These are phyloP conservation scores for Haemoproteus tartakovskyi DNA, from an alignment of 169 alveolate species.

Conservation along the genomic window DNA sequence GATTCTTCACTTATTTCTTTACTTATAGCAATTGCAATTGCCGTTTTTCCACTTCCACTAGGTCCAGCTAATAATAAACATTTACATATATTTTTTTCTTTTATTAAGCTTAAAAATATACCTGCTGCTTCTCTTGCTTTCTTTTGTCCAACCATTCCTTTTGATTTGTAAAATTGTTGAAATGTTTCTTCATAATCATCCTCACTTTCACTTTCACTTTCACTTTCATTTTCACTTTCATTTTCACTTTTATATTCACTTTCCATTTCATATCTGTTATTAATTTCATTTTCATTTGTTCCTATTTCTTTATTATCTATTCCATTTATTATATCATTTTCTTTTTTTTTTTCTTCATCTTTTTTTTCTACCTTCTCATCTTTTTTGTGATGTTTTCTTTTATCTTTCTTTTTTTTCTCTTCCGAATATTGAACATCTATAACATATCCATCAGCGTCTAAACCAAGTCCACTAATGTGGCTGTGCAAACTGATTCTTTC, in stretches of 20 bases:
- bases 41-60: conserved; percentile 99
- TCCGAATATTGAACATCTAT: conserved; percentile 11
- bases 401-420: conserved; percentile 1
- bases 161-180: conserved; percentile 31
- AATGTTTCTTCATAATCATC: conserved; percentile 15
- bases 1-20: conserved; percentile 93
- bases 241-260: background rate
- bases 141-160: conserved; percentile 98
- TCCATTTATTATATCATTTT: conserved; percentile 9
- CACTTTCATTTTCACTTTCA: background rate
- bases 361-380: background rate
- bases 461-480: conserved; percentile 99
- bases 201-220: background rate
- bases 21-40: conserved; percentile 98
- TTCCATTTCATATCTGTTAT: background rate
- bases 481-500: conserved; percentile 96
- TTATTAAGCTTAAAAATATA: conserved; percentile 95
- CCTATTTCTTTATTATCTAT: background rate
- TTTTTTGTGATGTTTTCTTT: background rate
- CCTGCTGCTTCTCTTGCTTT: conserved; percentile 99
- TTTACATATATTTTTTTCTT: conserved; percentile 90
- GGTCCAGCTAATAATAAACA: conserved; percentile 90
- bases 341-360: background rate
- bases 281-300: background rate
- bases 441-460: conserved; percentile 81